Base-by-base conservation (phyloP, 2,329 filamentous ascomycete species). In the Ophidiomyces ophidiicola region DNA sequence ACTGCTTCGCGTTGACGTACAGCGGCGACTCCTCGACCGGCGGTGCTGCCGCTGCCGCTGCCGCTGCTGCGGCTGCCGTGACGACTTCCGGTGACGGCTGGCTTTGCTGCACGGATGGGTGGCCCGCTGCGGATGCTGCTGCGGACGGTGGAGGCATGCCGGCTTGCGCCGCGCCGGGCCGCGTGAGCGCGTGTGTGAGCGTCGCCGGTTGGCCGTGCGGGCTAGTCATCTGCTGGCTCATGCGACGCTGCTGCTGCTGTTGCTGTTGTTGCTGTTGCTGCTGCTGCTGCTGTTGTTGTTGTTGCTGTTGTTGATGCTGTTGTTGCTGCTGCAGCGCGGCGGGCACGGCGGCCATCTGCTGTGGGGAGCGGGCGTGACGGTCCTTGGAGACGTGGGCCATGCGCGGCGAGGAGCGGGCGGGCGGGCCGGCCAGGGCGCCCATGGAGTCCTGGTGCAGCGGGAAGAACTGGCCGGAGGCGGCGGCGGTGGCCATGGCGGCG, bases 1-100 rank as follows among this genome's bases (percentile, higher is more conserved):
- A 98, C 55, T 98, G 90, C 60, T 98, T 98, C 4, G 90, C 90
- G 53, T 98, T 98, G 54, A 98, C 90, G 52, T 98, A 98, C 1
- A 98, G 68, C 0, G 90, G 90, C 0, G 88, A 88, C 56, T 98
- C 90, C 58, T 96, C 90, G 3, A 78, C 77, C 10, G 73, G 72
- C 6, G n/a, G n/a, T n/a, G n/a, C n/a, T n/a, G n/a, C n/a, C n/a
- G n/a, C n/a, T n/a, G n/a, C n/a, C n/a, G n/a, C n/a, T n/a, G n/a
- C n/a, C n/a, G n/a, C n/a, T n/a, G n/a, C n/a, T n/a, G n/a, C n/a
- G 10, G 72, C 70, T 2, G 68, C 70, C 5, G 80, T 68, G 1
- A 81, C 73, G 52, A 90, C 76, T 56, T 94, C 87, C 5, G 85
- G 83, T 1, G 85, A 88, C 46, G 83, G 76, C 46, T 74, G 73